A percentile compares a stretch with the other conserved stretches of the same genome.
phyloP scores from a whole-genome alignment of 148 eudicot genomes.

The Cornus controversa region DNA sequence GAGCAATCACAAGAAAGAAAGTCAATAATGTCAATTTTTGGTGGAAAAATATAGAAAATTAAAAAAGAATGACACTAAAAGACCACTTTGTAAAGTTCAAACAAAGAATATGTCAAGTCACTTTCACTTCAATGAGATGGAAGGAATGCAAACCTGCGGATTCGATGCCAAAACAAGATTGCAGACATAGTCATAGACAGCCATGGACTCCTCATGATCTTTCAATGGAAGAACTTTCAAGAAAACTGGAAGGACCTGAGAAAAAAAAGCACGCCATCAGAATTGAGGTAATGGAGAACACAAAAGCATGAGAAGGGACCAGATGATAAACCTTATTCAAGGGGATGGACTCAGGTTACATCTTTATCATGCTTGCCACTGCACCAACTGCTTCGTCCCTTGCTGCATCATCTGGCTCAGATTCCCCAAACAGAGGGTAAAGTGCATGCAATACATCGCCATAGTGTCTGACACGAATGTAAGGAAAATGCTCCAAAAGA shows the following conservation, averaged over 20 bases:
- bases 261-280: background rate
- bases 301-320: background rate
- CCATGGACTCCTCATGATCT: constrained; percentile 81
- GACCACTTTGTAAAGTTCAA: background rate
- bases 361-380: constrained; percentile 95
- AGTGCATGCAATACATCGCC: constrained; percentile 70
- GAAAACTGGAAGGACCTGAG: constrained; percentile 87
- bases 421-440: constrained; percentile 77
- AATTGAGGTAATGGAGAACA: background rate
- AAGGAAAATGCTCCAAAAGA: constrained; percentile 26
- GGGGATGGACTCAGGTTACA: constrained; percentile 78
- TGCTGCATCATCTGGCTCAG: constrained; percentile 95
- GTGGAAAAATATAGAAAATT: background rate
- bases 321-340: constrained; percentile 64
- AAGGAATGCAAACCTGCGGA: constrained; percentile 55
- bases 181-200: constrained; percentile 87
- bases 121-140: background rate
- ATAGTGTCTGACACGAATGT: constrained; percentile 53
- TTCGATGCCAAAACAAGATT: constrained; percentile 83
- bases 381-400: constrained; percentile 99
- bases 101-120: background rate
- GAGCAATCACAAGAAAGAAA: background rate
- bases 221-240: constrained; percentile 82
- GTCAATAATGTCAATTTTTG: background rate
- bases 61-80: background rate